Evolutionary conservation across 1,284 basidiomycete species (phyloP).

Genomic region (Anthracocystis setariae): DNA sequence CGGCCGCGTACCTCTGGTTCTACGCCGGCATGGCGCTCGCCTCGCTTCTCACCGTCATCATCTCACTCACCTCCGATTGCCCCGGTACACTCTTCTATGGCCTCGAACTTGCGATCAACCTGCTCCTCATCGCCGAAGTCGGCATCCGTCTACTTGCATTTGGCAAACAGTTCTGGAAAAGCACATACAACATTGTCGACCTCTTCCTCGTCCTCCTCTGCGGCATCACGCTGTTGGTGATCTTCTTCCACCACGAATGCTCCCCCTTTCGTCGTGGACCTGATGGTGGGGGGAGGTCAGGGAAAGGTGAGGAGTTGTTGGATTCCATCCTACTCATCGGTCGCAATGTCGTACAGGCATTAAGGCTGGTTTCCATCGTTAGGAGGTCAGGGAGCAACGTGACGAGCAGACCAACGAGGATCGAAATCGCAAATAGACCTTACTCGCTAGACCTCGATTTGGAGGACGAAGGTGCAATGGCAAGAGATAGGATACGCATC

Average conservation of each 20-base stretch:
- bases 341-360: conserved; percentile 62
- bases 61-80: conserved; percentile 59
- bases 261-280: conserved; percentile 54
- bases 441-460: conserved; percentile 64
- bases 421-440: conserved; percentile 56
- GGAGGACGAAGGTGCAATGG: conserved; percentile 63
- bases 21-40: conserved; percentile 64
- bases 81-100: conserved; percentile 63
- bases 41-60: conserved; percentile 61
- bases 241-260: conserved; percentile 66
- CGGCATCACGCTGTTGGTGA: conserved; percentile 60
- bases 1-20: conserved; percentile 64
- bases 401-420: conserved; percentile 54
- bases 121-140: conserved; percentile 64
- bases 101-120: conserved; percentile 63
- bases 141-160: conserved; percentile 61
- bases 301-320: conserved; percentile 62
- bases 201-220: conserved; percentile 62
- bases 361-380: conserved; percentile 62
- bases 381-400: conserved; percentile 59
- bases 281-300: conserved; percentile 24
- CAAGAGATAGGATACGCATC: conserved; percentile 62
- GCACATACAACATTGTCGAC: conserved; percentile 65
- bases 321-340: conserved; percentile 64
- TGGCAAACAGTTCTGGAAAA: conserved; percentile 67